Evolutionary conservation across 169 alveolate species (phyloP).

Genomic region (Plasmodium chabaudi): DNA sequence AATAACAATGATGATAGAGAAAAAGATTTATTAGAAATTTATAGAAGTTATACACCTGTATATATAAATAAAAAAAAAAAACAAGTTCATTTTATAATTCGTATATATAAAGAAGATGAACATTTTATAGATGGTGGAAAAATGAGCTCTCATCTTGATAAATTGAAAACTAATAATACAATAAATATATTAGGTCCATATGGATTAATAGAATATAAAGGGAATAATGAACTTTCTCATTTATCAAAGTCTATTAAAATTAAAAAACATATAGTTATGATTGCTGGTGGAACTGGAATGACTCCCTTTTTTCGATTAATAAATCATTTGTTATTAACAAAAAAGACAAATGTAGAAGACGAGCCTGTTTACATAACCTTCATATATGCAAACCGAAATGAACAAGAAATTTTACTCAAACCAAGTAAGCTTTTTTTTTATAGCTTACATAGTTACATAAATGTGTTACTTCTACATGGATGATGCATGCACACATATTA

Average conservation of each 20-base stretch:
- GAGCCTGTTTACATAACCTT: conserved; percentile 37
- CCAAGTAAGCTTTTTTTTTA: conserved; percentile 7
- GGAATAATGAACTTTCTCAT: conserved; percentile 38
- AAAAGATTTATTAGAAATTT: conserved; percentile 30
- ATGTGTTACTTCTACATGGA: neutral
- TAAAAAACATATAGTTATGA: conserved; percentile 78
- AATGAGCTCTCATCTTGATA: conserved; percentile 41
- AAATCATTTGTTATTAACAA: conserved; percentile 47
- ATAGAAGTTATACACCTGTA: conserved; percentile 83
- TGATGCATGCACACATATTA: no score
- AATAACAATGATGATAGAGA: conserved; percentile 56
- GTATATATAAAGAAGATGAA: conserved; percentile 79
- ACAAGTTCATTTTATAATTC: conserved; percentile 82
- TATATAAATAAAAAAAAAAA: conserved; percentile 79
- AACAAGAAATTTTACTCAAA: conserved; percentile 62
- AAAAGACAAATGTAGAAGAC: neutral
- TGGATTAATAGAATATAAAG: conserved; percentile 69
- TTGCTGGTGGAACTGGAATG: conserved; percentile 89
- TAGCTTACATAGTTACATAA: neutral
- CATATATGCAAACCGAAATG: conserved; percentile 72
- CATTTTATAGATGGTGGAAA: conserved; percentile 85
- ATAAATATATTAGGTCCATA: conserved; percentile 59
- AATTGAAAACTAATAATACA: neutral
- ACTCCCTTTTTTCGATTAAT: conserved; percentile 84
- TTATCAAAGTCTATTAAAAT: conserved; percentile 31